These are phyloP conservation scores for Alternaria dauci DNA, from an alignment of 2,329 filamentous ascomycete species.

Conservation along the genomic window DNA sequence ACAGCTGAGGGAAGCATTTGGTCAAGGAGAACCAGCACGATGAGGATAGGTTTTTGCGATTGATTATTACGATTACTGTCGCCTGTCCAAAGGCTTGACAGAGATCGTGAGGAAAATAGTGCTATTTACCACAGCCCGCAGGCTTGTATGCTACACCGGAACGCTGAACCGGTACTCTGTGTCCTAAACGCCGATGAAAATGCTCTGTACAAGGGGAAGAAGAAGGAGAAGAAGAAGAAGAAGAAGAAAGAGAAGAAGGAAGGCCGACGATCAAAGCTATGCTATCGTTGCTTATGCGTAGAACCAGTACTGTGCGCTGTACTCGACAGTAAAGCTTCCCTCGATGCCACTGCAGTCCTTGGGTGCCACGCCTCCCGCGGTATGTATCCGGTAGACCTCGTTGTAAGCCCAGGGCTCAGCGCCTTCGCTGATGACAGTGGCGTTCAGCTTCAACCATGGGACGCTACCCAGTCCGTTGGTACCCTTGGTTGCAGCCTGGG, in stretches of 20 bases:
- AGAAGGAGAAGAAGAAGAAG: not conserved
- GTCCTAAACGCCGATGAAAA: constrained; percentile 41
- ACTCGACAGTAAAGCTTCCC: constrained; percentile 75
- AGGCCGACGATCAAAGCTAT: constrained; percentile 1
- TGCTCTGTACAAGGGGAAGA: constrained; percentile 38
- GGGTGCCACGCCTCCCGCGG: constrained; percentile 81
- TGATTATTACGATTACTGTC: constrained; percentile 34
- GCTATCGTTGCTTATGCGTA: constrained; percentile 40
- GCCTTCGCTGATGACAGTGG: constrained; percentile 34
- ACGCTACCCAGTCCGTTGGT: constrained; percentile 69
- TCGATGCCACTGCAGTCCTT: constrained; percentile 73
- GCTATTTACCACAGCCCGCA: constrained; percentile 28
- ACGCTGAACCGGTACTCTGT: constrained; percentile 22
- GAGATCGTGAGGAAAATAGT: constrained; percentile 30
- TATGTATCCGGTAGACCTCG: constrained; percentile 84
- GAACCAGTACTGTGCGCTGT: constrained; percentile 82
- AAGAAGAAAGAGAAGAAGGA: constrained; percentile 1
- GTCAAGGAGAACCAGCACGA: not conserved
- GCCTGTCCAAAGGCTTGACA: constrained; percentile 24
- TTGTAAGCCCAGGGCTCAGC: constrained; percentile 59
- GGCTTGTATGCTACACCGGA: constrained; percentile 18
- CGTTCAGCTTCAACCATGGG: constrained; percentile 78
- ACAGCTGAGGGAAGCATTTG: constrained; percentile 19
- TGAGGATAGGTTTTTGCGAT: constrained; percentile 15
- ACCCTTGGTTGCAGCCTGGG: constrained; percentile 67